Evolutionary conservation across 352 stramenopile species (phyloP), one percentile per base, ranked within the genome.

Genomic region (Pythium dissotocum): DNA sequence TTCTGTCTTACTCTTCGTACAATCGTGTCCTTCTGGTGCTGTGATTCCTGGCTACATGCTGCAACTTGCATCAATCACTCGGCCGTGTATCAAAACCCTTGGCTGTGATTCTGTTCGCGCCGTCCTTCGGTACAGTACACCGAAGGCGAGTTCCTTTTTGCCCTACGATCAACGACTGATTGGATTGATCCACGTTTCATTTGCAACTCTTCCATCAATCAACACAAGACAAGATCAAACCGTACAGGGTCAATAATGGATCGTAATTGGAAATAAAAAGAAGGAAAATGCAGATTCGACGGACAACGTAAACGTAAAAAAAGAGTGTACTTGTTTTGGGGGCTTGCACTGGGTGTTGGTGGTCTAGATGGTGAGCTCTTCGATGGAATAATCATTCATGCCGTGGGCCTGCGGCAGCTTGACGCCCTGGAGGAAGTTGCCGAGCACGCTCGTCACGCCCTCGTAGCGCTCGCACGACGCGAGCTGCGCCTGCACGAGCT

Each of bases 311-410:
- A 30, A 55, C 6, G 36, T 14, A 44, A 53, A 53, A 24, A 28
- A 30, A 30, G 18, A 21, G 14, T 9, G 42, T 51, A 24, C 6
- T 16, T 53, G 18, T 53, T 30, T 61, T 18, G 38, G 9, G 38
- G 38, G 38, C 38, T 44, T 44, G 38, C 28, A 30, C 28, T 30
- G 28, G 28, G 35, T 40, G 35, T 9, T n/a, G 10, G 53, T 10
- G 58, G 30, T 68, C 61, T 88, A 90, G 56, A 90, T 79, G 58
- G 71, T 61, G 44, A 93, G 71, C 69, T 91, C 79, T 74, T 93
- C 85, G 72, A 93, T 89, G 58, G 78, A 86, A 73, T 93, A 93
- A 67, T 93, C 83, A 10, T 83, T 71, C 53, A 93, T 82, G 70
- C 80, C 83, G 26, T 83, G 82, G 18, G 82, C 77, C 46, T 75